Percentiles rank a stretch among this genome's conserved stretches.
Conservation (phyloP, 225 moss, liverwort and hornwort species). For the Physcomitrellopsis africana region DNA sequence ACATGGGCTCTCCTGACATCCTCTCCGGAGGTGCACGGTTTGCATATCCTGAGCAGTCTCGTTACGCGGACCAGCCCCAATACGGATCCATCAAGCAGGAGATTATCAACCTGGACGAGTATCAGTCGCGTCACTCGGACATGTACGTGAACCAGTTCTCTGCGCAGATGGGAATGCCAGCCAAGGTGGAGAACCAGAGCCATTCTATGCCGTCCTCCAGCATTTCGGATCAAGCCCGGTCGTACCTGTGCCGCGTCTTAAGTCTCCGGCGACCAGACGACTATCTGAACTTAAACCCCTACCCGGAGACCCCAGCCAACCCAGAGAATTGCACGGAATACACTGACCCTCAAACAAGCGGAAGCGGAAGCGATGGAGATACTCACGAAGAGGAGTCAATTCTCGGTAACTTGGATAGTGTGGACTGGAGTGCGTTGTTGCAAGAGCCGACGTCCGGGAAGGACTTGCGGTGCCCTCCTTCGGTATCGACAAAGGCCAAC, state of each 20-base stretch:
- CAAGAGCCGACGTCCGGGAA: constrained; percentile 26
- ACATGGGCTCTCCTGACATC: constrained; percentile 53
- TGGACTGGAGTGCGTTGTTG: constrained; percentile 48
- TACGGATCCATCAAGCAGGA: constrained; percentile 44
- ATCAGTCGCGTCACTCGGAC: background rate
- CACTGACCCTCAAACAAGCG: constrained; percentile 35
- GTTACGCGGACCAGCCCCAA: background rate
- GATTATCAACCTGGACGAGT: constrained; percentile 51
- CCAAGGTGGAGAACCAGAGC: constrained; percentile 35
- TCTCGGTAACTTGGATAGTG: constrained; percentile 26
- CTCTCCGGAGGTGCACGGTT: constrained; percentile 33
- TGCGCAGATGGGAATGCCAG: background rate
- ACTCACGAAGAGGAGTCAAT: constrained; percentile 30
- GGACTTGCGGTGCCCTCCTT: constrained; percentile 14
- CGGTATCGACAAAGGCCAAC: background rate
- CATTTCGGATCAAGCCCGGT: constrained; percentile 1
- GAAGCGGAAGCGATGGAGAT: constrained; percentile 33
- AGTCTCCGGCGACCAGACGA: constrained; percentile 35
- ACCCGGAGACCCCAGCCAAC: constrained; percentile 15
- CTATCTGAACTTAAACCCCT: constrained; percentile 36
- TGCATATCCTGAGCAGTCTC: constrained; percentile 9
- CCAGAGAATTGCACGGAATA: background rate
- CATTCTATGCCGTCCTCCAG: constrained; percentile 61
- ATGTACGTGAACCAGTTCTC: constrained; percentile 18
- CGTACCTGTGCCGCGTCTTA: constrained; percentile 9